Conservation (phyloP, 2,329 filamentous ascomycete genomes). For the Aspergillus terreus region DNA sequence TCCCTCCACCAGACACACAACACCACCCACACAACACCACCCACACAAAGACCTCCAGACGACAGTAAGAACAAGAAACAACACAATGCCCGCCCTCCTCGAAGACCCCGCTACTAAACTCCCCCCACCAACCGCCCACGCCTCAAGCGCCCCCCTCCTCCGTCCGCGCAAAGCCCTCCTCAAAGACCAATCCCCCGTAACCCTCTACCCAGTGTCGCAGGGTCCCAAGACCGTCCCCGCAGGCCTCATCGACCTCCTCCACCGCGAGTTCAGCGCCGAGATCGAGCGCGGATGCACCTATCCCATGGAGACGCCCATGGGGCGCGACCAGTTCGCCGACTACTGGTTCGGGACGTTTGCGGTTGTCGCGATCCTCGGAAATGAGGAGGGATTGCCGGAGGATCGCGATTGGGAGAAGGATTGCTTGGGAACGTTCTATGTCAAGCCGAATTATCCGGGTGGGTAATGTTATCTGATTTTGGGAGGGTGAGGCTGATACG, state of each 20-base stretch:
- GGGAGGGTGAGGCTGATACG: background rate
- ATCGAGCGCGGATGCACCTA: slow-evolving; percentile 35
- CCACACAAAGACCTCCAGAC: background rate
- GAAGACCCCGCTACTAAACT: slow-evolving; percentile 31
- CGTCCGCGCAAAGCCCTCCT: slow-evolving; percentile 21
- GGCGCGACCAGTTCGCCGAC: slow-evolving; percentile 25
- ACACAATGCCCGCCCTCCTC: slow-evolving; percentile 33
- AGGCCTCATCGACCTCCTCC: slow-evolving; percentile 25
- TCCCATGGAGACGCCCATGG: slow-evolving; percentile 35
- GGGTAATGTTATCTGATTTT: slow-evolving; percentile 4
- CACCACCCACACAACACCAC: background rate
- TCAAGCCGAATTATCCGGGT: slow-evolving; percentile 42
- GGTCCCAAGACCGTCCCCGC: slow-evolving; percentile 21
- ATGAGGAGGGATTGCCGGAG: slow-evolving; percentile 15
- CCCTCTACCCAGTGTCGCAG: slow-evolving; percentile 26
- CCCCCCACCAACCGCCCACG: slow-evolving; percentile 22
- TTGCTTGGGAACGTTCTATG: slow-evolving; percentile 40
- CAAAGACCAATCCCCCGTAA: slow-evolving; percentile 21
- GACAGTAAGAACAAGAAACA: slow-evolving; percentile 5
- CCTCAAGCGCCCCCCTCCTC: slow-evolving; percentile 18
- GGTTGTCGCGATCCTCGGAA: slow-evolving; percentile 27
- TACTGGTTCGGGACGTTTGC: slow-evolving; percentile 41
- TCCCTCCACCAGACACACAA: background rate
- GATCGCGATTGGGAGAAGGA: slow-evolving; percentile 32
- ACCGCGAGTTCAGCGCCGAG: slow-evolving; percentile 32